Conservation (phyloP, 768 basidiomycete species). For the Leccinum rimulosum region DNA sequence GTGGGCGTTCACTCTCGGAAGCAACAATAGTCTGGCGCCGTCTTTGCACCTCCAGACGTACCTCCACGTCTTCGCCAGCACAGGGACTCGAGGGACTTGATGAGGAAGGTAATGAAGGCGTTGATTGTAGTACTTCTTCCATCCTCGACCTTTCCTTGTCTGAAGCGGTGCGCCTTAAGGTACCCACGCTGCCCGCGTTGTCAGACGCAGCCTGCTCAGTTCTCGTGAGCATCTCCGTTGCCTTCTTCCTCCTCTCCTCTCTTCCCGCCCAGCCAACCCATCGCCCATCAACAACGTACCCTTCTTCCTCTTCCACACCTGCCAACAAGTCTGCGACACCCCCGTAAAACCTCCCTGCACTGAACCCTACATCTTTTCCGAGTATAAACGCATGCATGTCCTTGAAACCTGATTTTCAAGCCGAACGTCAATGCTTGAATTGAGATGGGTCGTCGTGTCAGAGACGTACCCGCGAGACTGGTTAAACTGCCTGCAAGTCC, state of each 20-base stretch:
- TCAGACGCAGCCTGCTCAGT: conserved; percentile 1
- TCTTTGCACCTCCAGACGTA: conserved; percentile 1
- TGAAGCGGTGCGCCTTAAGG: conserved; percentile 15
- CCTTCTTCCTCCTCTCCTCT: conserved; percentile 14
- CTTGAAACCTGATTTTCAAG: conserved; percentile 39
- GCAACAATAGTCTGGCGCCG: background rate
- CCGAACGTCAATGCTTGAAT: background rate
- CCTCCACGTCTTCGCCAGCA: conserved; percentile 1
- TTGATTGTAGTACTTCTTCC: conserved; percentile 23
- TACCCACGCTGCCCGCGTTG: background rate
- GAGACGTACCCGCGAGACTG: conserved; percentile 18
- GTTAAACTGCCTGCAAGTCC: conserved; percentile 28
- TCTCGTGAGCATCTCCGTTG: background rate
- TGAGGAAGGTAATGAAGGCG: conserved; percentile 5
- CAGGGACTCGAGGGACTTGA: conserved; percentile 1
- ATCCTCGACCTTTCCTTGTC: conserved; percentile 27
- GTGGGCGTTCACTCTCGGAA: background rate
- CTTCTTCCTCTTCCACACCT: conserved; percentile 65
- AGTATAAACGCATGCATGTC: conserved; percentile 89
- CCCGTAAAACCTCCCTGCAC: conserved; percentile 88
- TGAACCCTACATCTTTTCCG: conserved; percentile 88
- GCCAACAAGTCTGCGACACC: conserved; percentile 79
- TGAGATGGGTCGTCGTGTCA: background rate
- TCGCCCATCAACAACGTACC: conserved; percentile 21
- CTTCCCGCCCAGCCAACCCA: conserved; percentile 22